Base-by-base conservation (phyloP, 2,329 filamentous ascomycete genomes). In the Botrytis deweyae region DNA sequence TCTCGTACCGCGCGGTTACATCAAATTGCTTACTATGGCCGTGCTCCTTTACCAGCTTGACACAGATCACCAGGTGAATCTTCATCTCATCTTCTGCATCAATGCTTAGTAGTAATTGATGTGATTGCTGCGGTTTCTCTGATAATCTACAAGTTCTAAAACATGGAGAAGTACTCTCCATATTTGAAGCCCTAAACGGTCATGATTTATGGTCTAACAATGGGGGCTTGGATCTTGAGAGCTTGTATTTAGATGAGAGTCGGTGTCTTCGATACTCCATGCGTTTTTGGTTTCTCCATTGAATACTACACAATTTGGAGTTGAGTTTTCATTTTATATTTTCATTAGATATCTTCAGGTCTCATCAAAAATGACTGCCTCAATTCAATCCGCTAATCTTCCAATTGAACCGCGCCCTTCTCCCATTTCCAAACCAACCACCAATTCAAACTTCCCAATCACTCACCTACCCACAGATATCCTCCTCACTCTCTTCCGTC, bases 401-500 rank as follows among this genome's bases (percentile, higher is more conserved):
- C 49, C 38, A 42, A 40, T 69, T 22, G 1, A 16, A 55, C 10
- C 49, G 25, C 10, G 18, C 25, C 40, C 33, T 38, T 58, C 36
- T 16, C 20, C 64, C n/a, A 20, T 16, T 36, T 22, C 18, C 18
- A 69, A 69, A 33, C 20, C 52, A 67, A 25, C 52, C n/a, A 18
- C 14, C n/a, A 18, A 12, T 14, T 36, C 36, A 72, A 58, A 59
- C 16, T 72, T 65, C 14, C 36, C 46, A 20, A 67, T 67, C 20
- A 58, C 49, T n/a, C 46, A 46, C 14, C 62, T 72, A 20, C 70
- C 36, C 4, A 40, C 63, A 8, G 70, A 72, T 4, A 72, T 72
- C n/a, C 14, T 72, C 16, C 16, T 72, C 14, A 38, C 49, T 29
- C 3, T 72, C 10, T 38, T 72, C 16, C 62, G 70, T 16, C 29